Evolutionary conservation across 2,329 filamentous ascomycete genomes (phyloP), one percentile per base, ranked within the genome.

Genomic region (Cercospora sp.): DNA sequence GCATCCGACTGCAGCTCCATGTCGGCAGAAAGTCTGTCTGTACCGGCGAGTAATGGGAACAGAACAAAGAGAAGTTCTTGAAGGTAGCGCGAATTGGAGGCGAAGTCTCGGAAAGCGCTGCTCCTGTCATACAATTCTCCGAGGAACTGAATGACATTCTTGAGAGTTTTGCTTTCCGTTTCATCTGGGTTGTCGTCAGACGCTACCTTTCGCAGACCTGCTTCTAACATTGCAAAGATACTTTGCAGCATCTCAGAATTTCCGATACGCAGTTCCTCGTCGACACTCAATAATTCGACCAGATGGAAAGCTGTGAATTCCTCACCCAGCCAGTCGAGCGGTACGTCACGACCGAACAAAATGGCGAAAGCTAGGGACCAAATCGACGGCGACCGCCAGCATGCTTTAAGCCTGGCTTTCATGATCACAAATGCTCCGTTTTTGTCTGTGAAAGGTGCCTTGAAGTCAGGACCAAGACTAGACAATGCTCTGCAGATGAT

Each of bases 311-410:
- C 85, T 72, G 94, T 90, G 73, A 97, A 91, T 28, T 89, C 85
- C 71, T 87, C 85, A 62, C 91, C 88, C 73, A 93, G 87, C 94
- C 87, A 73, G 94, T 86, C 60, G 87, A 87, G 2, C 89, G 73
- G 69, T 57, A 96, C 87, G 75, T 97, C 93, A 51, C 89, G 86
- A 0, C 92, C 93, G 75, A 99, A 97, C 2, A 99, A 80, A 23
- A 98, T 91, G 63, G 92, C 90, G 79, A 99, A 92, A 76, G 91
- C 93, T 53, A 95, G 90, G 0, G 90, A 89, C 95, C 95, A 98
- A 28, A 98, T 80, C 0, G 89, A 88, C 2, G 93, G 88, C 16
- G 93, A 86, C 75, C 92, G 90, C 94, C 95, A 99, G 89, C 94
- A 97, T 74, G 90, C 85, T 75, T 90, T 93, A 3, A 99, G 81